phyloP scores from a whole-genome alignment of 768 basidiomycete species.

The Boletus pseudo-olivaceus region DNA sequence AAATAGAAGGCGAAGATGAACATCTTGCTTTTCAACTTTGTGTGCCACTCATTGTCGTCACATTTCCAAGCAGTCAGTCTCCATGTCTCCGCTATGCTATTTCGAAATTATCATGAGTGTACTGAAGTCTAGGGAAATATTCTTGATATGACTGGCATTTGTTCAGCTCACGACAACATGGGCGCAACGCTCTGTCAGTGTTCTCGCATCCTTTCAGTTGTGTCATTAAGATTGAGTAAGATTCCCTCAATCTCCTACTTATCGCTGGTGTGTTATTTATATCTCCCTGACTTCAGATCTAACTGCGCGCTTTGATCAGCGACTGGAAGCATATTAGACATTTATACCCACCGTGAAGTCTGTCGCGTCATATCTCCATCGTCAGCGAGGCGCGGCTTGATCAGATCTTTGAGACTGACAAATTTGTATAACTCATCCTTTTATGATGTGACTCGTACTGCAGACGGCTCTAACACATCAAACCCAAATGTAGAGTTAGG shows the following conservation, averaged over 20 bases:
- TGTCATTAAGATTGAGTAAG: background rate
- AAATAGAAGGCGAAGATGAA: constrained; percentile 5
- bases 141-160: background rate
- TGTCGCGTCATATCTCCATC: background rate
- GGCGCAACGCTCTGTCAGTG: no score
- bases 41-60: background rate
- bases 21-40: background rate
- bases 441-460: background rate
- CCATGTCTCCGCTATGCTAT: no score
- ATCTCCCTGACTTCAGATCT: background rate
- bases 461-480: no score
- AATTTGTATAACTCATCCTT: background rate
- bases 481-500: no score
- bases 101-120: background rate
- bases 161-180: background rate
- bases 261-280: background rate
- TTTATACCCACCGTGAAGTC: background rate
- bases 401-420: background rate
- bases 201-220: background rate
- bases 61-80: background rate
- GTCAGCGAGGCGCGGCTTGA: background rate
- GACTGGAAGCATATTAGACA: background rate
- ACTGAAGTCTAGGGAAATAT: background rate
- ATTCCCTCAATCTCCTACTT: background rate
- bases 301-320: no score